These are phyloP conservation scores for Psophocarpus tetragonolobus DNA, from an alignment of 306 rosid genomes.

Conservation along the genomic window DNA sequence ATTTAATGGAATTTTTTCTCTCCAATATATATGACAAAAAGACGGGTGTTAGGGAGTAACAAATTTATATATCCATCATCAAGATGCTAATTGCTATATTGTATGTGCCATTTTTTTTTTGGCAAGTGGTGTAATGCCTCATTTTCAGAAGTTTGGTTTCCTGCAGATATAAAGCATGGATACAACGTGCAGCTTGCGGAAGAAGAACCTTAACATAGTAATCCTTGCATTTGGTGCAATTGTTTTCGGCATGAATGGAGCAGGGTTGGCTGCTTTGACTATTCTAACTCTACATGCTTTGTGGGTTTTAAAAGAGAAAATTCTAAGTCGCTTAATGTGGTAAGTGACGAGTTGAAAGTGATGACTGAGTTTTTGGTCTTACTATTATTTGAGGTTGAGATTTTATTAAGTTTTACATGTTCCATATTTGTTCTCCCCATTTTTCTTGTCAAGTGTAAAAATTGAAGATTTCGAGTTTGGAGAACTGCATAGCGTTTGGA, in stretches of 20 bases:
- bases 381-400: constrained; percentile 40
- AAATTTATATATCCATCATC: background rate
- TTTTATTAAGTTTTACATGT: constrained; percentile 32
- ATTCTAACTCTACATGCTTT: constrained; percentile 21
- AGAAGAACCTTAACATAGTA: constrained; percentile 49
- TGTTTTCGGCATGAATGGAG: constrained; percentile 7
- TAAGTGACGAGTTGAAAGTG: constrained; percentile 33
- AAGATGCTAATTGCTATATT: constrained; percentile 17
- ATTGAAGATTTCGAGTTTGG: constrained; percentile 40
- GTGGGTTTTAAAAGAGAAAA: constrained; percentile 26
- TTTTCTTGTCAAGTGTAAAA: constrained; percentile 63
- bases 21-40: background rate
- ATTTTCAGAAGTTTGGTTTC: constrained; percentile 44
- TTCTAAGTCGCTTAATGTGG: constrained; percentile 10
- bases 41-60: background rate
- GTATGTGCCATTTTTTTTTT: constrained; percentile 2
- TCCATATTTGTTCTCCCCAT: constrained; percentile 39
- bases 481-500: constrained; percentile 45
- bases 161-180: constrained; percentile 73
- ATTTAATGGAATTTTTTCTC: constrained; percentile 1
- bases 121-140: constrained; percentile 24
- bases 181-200: constrained; percentile 69
- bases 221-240: constrained; percentile 26
- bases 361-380: constrained; percentile 30
- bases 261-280: constrained; percentile 29